A percentile compares a stretch with the other conserved stretches of the same genome.
phyloP scores from a whole-genome alignment of 768 basidiomycete genomes.

The Agrocybe praecox region DNA sequence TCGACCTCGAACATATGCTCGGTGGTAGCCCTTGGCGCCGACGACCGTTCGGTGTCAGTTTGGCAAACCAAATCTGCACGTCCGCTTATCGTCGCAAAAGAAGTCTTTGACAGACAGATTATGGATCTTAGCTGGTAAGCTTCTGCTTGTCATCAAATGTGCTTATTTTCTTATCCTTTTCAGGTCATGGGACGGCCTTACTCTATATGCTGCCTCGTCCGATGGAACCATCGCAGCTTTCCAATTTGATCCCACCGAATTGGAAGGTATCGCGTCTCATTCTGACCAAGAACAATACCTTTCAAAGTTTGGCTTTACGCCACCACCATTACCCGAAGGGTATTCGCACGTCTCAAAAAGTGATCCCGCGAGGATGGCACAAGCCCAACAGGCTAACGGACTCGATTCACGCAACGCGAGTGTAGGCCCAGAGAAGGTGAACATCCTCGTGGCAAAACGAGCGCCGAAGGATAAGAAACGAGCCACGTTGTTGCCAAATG shows the following conservation, averaged over 20 bases:
- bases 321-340: conserved; percentile 69
- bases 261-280: conserved; percentile 79
- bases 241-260: conserved; percentile 76
- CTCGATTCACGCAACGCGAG: conserved; percentile 36
- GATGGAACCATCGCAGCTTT: conserved; percentile 94
- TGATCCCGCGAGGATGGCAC: conserved; percentile 28
- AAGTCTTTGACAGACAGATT: conserved; percentile 93
- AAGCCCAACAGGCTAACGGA: conserved; percentile 28
- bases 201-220: conserved; percentile 92
- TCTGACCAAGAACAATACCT: conserved; percentile 79
- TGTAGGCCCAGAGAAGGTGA: conserved; percentile 60
- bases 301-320: conserved; percentile 75
- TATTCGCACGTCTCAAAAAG: conserved; percentile 59
- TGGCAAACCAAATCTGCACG: conserved; percentile 95
- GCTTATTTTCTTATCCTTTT: conserved; percentile 6
- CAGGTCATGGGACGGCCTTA: conserved; percentile 92
- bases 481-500: conserved; percentile 21
- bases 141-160: conserved; percentile 1
- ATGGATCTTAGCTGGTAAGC: conserved; percentile 94
- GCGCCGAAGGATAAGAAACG: conserved; percentile 66
- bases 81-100: conserved; percentile 90
- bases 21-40: conserved; percentile 91
- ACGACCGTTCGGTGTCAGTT: conserved; percentile 91
- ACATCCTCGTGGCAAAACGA: conserved; percentile 76
- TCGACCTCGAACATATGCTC: conserved; percentile 86